These are phyloP conservation scores for Atalantia buxifolia DNA, from an alignment of 345 rosid species.

Conservation along the genomic window DNA sequence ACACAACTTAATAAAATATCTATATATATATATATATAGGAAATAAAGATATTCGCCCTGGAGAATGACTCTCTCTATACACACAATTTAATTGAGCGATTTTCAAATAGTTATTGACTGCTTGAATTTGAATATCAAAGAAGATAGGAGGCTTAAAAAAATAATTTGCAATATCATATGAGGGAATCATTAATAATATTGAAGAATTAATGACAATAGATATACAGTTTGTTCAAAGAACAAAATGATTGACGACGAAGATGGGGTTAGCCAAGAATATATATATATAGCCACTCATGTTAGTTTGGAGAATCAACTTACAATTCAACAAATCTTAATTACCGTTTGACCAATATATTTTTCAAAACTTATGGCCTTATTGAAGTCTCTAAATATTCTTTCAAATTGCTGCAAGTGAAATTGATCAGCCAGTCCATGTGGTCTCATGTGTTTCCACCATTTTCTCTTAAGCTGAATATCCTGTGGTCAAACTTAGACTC, in stretches of 20 bases:
- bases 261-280: not conserved
- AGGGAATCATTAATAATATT: not conserved
- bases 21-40: no score
- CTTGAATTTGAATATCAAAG: no score
- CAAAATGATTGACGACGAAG: slow-evolving; percentile 8
- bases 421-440: slow-evolving; percentile 29
- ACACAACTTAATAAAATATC: no score
- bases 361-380: not conserved
- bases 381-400: slow-evolving; percentile 1
- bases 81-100: no score
- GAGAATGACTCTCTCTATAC: no score
- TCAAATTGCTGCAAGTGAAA: not conserved
- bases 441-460: slow-evolving; percentile 33
- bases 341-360: slow-evolving; percentile 10
- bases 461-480: not conserved
- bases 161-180: not conserved
- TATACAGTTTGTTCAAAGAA: slow-evolving; percentile 7
- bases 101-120: no score
- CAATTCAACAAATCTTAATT: not conserved
- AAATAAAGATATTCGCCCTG: no score
- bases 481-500: not conserved
- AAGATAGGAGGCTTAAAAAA: no score
- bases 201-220: not conserved
- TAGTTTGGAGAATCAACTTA: no score
- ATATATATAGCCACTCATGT: no score